Evolutionary conservation across 148 eudicot species (phyloP), one percentile per base, ranked within the genome.

Genomic region (Persicaria maculosa): DNA sequence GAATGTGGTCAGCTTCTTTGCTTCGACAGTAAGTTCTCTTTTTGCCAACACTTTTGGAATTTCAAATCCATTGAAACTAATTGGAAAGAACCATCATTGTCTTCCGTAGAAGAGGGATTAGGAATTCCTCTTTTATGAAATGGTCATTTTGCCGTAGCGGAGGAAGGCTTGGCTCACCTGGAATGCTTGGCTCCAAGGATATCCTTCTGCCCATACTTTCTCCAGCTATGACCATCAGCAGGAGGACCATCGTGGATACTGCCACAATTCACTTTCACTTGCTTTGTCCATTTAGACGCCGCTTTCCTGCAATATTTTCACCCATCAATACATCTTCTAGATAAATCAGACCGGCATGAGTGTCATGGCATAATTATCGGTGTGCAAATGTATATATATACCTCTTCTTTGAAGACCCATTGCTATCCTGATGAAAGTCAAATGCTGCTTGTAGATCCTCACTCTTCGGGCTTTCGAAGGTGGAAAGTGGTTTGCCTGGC

Each of bases 151-250:
- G 19, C 1, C 6, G 20, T 19, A 9, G 3, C 19, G 52, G 72
- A 14, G 50, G 74, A 59, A 73, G 47, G 47, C 4, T 25, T 36
- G 52, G 20, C 50, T 88, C 45, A 95, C 99, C 99, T 95, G 57
- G 99, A 96, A 77, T 84, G 78, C 80, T 77, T 88, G 76, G 99
- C 88, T 20, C 96, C 96, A 48, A 90, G 77, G 76, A 95, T 95
- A 76, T 88, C 94, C 80, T 95, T 95, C 80, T 95, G 99, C 20
- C 99, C 99, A 68, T 95, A 95, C 73, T 95, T 95, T 82, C 99
- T 95, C 99, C 99, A 95, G 80, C 94, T 95, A 73, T 85, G 78
- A 25, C 92, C 90, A 62, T 92, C 96, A 47, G 87, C 86, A 72
- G 84, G 81, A 53, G 92, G 83, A 19, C 90, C 93, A 70, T 86